phyloP scores from a whole-genome alignment of 495 filamentous ascomycete genomes.

The Apiosordaria backusii region DNA sequence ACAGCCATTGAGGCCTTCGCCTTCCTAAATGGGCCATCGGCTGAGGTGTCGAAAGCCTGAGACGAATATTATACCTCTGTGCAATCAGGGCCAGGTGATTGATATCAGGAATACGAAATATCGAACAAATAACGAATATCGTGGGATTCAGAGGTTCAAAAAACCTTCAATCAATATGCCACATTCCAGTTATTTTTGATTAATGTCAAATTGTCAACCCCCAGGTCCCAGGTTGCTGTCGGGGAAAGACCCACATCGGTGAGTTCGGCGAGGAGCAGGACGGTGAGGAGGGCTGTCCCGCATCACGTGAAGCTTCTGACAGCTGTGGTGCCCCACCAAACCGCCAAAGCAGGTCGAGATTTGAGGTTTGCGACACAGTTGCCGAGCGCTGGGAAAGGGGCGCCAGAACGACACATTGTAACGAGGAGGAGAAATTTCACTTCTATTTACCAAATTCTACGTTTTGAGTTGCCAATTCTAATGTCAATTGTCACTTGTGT shows the following conservation, averaged over 20 bases:
- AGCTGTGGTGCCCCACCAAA: constrained; percentile 9
- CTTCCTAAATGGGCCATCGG: too few relatives aligned
- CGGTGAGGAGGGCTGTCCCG: constrained; percentile 4
- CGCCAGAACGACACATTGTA: background rate
- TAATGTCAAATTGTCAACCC: too few relatives aligned
- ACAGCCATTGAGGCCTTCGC: too few relatives aligned
- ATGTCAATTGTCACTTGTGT: background rate
- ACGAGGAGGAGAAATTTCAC: background rate
- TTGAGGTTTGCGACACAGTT: background rate
- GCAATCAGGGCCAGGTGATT: too few relatives aligned
- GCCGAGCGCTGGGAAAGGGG: background rate
- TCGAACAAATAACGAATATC: too few relatives aligned
- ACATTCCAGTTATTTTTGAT: too few relatives aligned
- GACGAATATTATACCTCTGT: too few relatives aligned
- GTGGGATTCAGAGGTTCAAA: too few relatives aligned
- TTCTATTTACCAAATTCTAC: background rate
- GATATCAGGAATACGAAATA: too few relatives aligned
- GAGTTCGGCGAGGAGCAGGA: background rate
- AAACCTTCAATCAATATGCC: too few relatives aligned
- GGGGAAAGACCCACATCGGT: background rate
- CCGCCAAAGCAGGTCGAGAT: background rate
- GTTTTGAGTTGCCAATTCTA: background rate
- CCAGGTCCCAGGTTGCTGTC: too few relatives aligned
- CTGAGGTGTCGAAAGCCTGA: too few relatives aligned
- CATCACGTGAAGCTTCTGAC: constrained; percentile 14